Evolutionary conservation across 495 filamentous ascomycete species (phyloP), one percentile per base, ranked within the genome.

Genomic region (Podospora sp.): DNA sequence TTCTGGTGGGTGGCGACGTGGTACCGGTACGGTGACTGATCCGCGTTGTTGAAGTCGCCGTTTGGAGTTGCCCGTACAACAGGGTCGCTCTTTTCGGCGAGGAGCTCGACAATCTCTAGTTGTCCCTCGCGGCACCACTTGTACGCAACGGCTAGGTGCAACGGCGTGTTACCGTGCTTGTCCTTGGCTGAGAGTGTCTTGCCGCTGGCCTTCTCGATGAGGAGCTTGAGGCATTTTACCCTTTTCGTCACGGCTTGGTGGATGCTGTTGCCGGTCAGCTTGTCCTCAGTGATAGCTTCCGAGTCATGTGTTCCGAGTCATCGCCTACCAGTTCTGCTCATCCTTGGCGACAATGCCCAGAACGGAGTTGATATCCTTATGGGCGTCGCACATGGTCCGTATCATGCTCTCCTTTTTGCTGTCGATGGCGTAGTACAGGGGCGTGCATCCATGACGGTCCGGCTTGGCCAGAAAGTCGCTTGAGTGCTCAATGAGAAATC

Each of bases 21-120:
- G 52, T 71, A 69, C 4, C 68, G 70, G 27, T 69, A 76, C 35
- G 70, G 72, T 12, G 74, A 76, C 33, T 69, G 46, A 1, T n/a
- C 26, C 1, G 65, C 35, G 20, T 64, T 33, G 64, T 65, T 50
- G 53, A 70, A 49, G 58, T 72, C 65, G 6, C 57, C 72, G 1
- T 72, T 50, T n/a, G 40, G 36, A 22, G 74, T 63, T 7, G 68
- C 60, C 35, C 74, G 26, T 67, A 27, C 22, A 16, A 24, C 55
- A 57, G 55, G 22, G 24, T 46, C 40, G 16, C 40, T 14, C 12
- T 46, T 46, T 5, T 26, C 22, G 24, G 24, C 55, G 8, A 57
- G 7, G 55, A n/a, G 5, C 22, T 57, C 4, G 22, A 27, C 55
- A 29, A 25, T 18, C 9, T 25, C 6, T 5, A 57, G 55, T 11